Base-by-base conservation (phyloP, 371 early-diverging fungal species). In the Mortierella sp. region DNA sequence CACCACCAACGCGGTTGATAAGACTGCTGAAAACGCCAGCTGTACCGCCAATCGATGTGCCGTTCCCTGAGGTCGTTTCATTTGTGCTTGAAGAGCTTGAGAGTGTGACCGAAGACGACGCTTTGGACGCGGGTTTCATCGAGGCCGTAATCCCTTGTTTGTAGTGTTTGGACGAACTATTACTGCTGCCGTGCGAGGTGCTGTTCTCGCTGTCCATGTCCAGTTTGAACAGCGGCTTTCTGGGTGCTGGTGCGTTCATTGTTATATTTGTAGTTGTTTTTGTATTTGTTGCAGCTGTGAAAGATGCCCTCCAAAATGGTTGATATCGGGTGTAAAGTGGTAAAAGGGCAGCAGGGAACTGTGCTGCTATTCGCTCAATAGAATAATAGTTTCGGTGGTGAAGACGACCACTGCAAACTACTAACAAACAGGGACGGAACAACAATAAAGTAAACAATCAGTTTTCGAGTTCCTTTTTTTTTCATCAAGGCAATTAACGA, bases 1-100 rank as follows among this genome's bases (percentile, higher is more conserved):
- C 86, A 21, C 75, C 75, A 10, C 77, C 86, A 34, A 86, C 82
- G 26, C 74, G 76, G 50, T 80, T 86, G 55, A 86, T 86, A 26
- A 86, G 80, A 14, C 55, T 74, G 63, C 86, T 82, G 52, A 86
- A 86, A 34, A 86, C 79, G 24, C 70, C 34, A 9, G 86, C 26
- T 24, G 80, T 73, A 2, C 74, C 72, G 6, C 79, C 57, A 14
- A 80, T 9, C 11, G n/a, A 52, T 45, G 55, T 3, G 50, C 26
- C 26, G n/a, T 19, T 76, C 11, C 55, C 57, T 47, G 76, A 34
- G 10, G 73, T 76, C 21, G 68, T 31, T 1, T 10, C 54, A 48
- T 65, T 68, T 31, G 44, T 34, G 47, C 24, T 74, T 4, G 8
- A 57, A 19, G 76, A 45, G 21, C 71, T 68, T 11, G 73, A 28